Percentiles rank a stretch among this genome's conserved stretches.
Conservation (phyloP, 352 stramenopile genomes). For the Blastocystis sp. region DNA sequence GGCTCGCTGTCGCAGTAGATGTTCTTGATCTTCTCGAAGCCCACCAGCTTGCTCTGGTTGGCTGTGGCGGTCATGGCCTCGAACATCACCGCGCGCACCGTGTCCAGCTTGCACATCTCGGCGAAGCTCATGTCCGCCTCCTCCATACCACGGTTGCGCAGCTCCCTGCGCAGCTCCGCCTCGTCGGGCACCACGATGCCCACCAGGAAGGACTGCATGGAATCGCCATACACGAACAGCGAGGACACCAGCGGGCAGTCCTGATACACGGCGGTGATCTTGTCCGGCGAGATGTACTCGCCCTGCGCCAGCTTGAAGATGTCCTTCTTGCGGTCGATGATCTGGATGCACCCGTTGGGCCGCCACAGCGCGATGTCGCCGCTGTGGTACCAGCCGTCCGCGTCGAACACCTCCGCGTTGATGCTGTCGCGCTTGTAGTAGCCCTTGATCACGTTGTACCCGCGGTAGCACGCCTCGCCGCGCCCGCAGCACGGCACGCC, state of each 20-base stretch:
- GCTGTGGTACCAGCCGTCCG: slow-evolving; percentile 76
- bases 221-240: slow-evolving; percentile 90
- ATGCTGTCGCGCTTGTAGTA: slow-evolving; percentile 92
- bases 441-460: slow-evolving; percentile 80
- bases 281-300: slow-evolving; percentile 80
- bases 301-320: slow-evolving; percentile 83
- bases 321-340: slow-evolving; percentile 83
- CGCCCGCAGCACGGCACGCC: slow-evolving; percentile 75
- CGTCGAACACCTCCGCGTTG: slow-evolving; percentile 82
- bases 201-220: slow-evolving; percentile 87
- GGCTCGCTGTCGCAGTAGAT: slow-evolving; percentile 81
- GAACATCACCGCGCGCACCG: slow-evolving; percentile 76
- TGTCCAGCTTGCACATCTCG: slow-evolving; percentile 73
- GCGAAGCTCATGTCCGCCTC: slow-evolving; percentile 71
- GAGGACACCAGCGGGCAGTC: slow-evolving; percentile 69
- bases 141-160: slow-evolving; percentile 76
- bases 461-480: slow-evolving; percentile 78
- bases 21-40: slow-evolving; percentile 86
- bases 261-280: slow-evolving; percentile 75
- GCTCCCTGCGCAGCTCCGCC: slow-evolving; percentile 76
- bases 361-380: slow-evolving; percentile 78
- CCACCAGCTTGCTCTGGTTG: slow-evolving; percentile 78
- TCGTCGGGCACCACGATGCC: slow-evolving; percentile 87
- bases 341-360: slow-evolving; percentile 75
- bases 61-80: slow-evolving; percentile 78